A percentile compares a stretch with the other conserved stretches of the same genome.
These are phyloP conservation scores for Pseudoperonospora humuli DNA, from an alignment of 352 stramenopile species.

Conservation along the genomic window DNA sequence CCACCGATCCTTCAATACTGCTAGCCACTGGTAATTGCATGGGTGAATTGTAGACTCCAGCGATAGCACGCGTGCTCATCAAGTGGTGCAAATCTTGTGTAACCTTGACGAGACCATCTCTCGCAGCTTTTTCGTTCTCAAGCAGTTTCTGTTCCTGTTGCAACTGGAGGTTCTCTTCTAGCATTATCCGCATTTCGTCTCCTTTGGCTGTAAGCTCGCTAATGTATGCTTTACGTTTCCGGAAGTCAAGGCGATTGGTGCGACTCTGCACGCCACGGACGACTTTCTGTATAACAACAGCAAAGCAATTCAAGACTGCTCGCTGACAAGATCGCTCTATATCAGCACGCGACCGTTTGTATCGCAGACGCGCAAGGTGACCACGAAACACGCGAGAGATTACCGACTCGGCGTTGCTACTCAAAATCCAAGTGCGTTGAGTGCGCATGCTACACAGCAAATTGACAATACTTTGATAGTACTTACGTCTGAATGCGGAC, in stretches of 20 bases:
- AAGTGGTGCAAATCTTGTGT: slow-evolving; percentile 59
- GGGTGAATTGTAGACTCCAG: slow-evolving; percentile 58
- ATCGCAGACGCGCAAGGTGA: slow-evolving; percentile 37
- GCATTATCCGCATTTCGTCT: slow-evolving; percentile 40
- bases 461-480: not conserved
- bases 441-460: not conserved
- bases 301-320: slow-evolving; percentile 39
- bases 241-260: slow-evolving; percentile 42
- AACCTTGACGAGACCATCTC: slow-evolving; percentile 42
- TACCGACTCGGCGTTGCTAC: slow-evolving; percentile 42
- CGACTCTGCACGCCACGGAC: slow-evolving; percentile 41
- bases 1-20: no score
- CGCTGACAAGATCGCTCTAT: slow-evolving; percentile 15
- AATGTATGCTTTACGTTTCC: no score
- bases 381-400: slow-evolving; percentile 52
- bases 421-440: slow-evolving; percentile 2
- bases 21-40: slow-evolving; percentile 26
- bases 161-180: slow-evolving; percentile 32
- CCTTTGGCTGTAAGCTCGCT: no score
- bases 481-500: slow-evolving; percentile 32
- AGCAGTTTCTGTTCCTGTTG: slow-evolving; percentile 41
- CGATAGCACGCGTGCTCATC: slow-evolving; percentile 40
- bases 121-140: slow-evolving; percentile 24
- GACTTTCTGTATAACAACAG: slow-evolving; percentile 48
- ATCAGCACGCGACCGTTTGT: slow-evolving; percentile 12